These are phyloP conservation scores for Juncus inflexus DNA, from an alignment of 176 grass and related monocot species.

Conservation along the genomic window DNA sequence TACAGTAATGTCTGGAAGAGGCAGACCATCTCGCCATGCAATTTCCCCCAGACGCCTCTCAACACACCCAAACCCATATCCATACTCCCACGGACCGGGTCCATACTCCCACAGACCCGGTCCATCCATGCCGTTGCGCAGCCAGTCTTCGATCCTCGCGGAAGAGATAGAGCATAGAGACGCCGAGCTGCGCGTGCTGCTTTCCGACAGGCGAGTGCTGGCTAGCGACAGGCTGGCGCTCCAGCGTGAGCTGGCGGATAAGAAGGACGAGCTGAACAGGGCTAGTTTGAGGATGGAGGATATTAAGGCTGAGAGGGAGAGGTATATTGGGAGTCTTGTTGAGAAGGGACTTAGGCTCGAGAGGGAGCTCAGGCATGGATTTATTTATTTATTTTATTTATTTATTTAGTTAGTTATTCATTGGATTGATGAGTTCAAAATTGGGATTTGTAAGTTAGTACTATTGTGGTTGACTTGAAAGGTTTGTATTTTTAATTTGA, in stretches of 20 bases:
- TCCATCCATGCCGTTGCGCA: neutral
- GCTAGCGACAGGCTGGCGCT: constrained; percentile 4
- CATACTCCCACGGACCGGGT: constrained; percentile 8
- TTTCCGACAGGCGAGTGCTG: neutral
- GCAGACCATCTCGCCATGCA: neutral
- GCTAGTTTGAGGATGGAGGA: neutral
- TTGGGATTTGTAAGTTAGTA: neutral
- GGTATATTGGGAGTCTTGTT: constrained; percentile 1
- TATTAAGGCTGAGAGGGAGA: constrained; percentile 23
- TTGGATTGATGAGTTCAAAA: too few relatives aligned
- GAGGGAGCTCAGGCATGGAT: constrained; percentile 15
- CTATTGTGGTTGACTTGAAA: neutral
- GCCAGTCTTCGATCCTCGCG: neutral
- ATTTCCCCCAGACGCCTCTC: neutral
- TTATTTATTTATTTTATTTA: neutral
- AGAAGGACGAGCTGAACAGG: constrained; percentile 22
- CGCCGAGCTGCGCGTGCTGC: constrained; percentile 8
- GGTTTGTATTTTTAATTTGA: neutral
- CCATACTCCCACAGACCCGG: neutral
- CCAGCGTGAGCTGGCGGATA: constrained; percentile 7
- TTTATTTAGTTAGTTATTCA: too few relatives aligned
- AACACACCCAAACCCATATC: neutral
- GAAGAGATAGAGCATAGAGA: constrained; percentile 6
- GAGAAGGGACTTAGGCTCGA: constrained; percentile 11
- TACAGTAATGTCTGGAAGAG: constrained; percentile 15